Evolutionary conservation across 306 rosid species (phyloP), one percentile per base, ranked within the genome.

Genomic region (Clitoria ternatea): DNA sequence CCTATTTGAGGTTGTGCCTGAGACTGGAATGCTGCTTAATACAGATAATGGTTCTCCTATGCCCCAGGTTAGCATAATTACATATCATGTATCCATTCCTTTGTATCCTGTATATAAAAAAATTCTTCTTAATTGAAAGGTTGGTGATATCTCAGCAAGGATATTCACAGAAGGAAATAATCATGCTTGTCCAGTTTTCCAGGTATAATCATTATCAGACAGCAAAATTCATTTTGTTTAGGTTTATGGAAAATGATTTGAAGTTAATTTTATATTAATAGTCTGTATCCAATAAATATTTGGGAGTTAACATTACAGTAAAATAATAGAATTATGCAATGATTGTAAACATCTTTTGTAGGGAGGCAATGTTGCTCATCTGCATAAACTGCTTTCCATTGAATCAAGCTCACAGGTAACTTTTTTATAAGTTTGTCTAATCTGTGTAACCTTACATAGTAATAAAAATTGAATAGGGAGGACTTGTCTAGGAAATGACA

Each of bases 311-410:
- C 24, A 60, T 71, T 49, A 61, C 60, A 32, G 20, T 12, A 55
- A 17, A 19, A 60, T 71, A 43, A 61, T 54, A 32, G 20, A 8
- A 76, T 36, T 47, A 15, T 40, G 57, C 39, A 32, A 10, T 77
- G 72, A 36, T 68, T 22, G 20, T 77, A 66, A 59, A 37, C 66
- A 35, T 35, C 43, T 75, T 61, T 79, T 80, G 81, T 59, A 93
- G 97, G 99, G 99, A 78, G 99, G 99, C 83, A 87, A 80, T 47
- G 97, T 95, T 68, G 89, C 77, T 59, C 99, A 95, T 82, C 90
- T 95, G 66, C 99, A 95, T 79, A 91, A 87, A 67, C 79, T 91
- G 81, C 96, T 95, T 76, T 78, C 89, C 61, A 85, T 95, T 72
- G 99, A 84, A 80, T 89, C 99, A 66, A 95, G 99, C 68, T 82